Evolutionary conservation across 2,329 filamentous ascomycete genomes (phyloP).

Genomic region (Didymella exigua): DNA sequence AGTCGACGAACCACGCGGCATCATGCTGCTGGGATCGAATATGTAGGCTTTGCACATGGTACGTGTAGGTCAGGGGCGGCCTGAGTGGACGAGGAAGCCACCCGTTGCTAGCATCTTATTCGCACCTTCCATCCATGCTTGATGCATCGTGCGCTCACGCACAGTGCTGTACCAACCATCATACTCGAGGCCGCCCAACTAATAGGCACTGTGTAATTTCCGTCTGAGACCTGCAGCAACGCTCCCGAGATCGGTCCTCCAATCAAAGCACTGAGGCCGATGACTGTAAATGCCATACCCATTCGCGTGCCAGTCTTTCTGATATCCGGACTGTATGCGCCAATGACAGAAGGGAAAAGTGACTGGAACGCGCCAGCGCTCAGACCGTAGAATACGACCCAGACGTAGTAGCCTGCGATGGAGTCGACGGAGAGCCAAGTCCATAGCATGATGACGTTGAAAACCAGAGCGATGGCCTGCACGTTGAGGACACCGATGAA

Average conservation of each 20-base stretch:
- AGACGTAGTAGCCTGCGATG: constrained; percentile 62
- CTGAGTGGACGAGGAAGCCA: not conserved
- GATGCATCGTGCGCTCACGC: constrained; percentile 23
- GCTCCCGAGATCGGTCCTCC: constrained; percentile 61
- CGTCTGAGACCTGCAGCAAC: constrained; percentile 52
- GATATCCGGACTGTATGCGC: constrained; percentile 40
- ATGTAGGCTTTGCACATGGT: no score
- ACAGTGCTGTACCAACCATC: constrained; percentile 21
- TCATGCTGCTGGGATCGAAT: no score
- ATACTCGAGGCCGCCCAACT: constrained; percentile 31
- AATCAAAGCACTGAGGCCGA: constrained; percentile 56
- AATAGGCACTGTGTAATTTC: constrained; percentile 33
- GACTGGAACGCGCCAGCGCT: constrained; percentile 53
- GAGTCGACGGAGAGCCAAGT: constrained; percentile 64
- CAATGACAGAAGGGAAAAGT: constrained; percentile 51
- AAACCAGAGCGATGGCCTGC: constrained; percentile 58
- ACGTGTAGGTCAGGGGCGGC: no score
- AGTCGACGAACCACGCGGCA: no score
- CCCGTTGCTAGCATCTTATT: constrained; percentile 24
- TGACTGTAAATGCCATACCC: constrained; percentile 60
- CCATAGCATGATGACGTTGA: constrained; percentile 54
- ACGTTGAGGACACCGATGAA: constrained; percentile 66
- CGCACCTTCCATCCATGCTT: constrained; percentile 34
- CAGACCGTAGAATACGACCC: constrained; percentile 68
- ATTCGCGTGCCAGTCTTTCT: constrained; percentile 52